Evolutionary conservation across 106 monocot genomes (phyloP).

Genomic region (Gastrodia elata): DNA sequence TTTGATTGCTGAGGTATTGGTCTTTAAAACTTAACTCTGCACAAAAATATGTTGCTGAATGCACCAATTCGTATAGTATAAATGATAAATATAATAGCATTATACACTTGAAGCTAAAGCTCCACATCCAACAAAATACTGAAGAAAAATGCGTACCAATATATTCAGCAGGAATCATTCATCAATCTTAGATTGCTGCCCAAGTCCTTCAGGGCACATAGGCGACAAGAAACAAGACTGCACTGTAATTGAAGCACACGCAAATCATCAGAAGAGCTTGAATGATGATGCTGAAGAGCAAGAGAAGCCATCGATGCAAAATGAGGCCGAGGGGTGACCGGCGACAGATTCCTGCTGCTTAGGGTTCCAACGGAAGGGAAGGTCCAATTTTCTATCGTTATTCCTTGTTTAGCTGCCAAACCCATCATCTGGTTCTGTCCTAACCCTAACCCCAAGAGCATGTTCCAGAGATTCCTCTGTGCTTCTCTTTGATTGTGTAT

Average conservation of each 20-base stretch:
- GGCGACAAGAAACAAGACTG: slow-evolving; percentile 11
- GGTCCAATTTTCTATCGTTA: slow-evolving; percentile 70
- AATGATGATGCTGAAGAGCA: slow-evolving; percentile 46
- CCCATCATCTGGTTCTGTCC: slow-evolving; percentile 66
- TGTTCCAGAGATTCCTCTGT: slow-evolving; percentile 71
- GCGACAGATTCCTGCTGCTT: slow-evolving; percentile 16
- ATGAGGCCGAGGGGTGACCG: slow-evolving; percentile 10
- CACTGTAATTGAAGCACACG: neutral
- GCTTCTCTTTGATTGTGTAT: slow-evolving; percentile 92
- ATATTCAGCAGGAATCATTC: neutral
- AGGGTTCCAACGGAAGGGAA: slow-evolving; percentile 15
- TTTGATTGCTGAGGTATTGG: no score
- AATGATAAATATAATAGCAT: no score
- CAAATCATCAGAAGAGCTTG: slow-evolving; percentile 28
- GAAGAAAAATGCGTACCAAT: neutral
- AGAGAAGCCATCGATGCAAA: slow-evolving; percentile 20
- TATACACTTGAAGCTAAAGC: no score
- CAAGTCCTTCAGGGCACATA: slow-evolving; percentile 3
- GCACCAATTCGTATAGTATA: no score
- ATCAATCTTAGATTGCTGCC: neutral
- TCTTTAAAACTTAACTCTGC: no score
- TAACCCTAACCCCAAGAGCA: slow-evolving; percentile 78
- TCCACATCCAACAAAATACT: no score
- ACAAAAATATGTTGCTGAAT: no score
- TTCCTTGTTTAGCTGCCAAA: slow-evolving; percentile 72